phyloP scores from a whole-genome alignment of 495 filamentous ascomycete genomes.

The Amniculicola lignicola region DNA sequence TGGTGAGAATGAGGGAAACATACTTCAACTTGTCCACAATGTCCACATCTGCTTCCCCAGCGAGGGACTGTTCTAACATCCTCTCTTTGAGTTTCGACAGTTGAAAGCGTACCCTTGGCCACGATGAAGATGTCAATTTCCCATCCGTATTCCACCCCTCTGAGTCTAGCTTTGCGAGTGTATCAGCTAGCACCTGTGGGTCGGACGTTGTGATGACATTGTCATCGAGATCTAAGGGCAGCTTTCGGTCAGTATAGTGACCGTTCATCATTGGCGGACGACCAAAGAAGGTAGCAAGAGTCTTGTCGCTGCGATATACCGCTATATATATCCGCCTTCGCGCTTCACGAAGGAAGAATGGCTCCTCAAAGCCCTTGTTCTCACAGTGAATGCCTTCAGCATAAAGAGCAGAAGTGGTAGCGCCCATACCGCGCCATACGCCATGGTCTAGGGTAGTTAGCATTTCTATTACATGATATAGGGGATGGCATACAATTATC shows the following conservation, averaged over 20 bases:
- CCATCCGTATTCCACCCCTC: slow-evolving; percentile 29
- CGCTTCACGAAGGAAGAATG: slow-evolving; percentile 27
- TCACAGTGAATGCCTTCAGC: slow-evolving; percentile 31
- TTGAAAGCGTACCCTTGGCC: slow-evolving; percentile 12
- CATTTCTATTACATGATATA: neutral
- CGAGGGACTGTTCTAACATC: slow-evolving; percentile 22
- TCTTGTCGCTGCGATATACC: slow-evolving; percentile 27
- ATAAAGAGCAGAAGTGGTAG: slow-evolving; percentile 15
- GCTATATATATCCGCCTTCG: slow-evolving; percentile 21
- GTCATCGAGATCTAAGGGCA: slow-evolving; percentile 26
- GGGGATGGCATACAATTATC: slow-evolving; percentile 20
- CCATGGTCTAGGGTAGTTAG: slow-evolving; percentile 22
- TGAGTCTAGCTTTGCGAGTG: slow-evolving; percentile 13
- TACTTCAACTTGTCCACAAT: slow-evolving; percentile 15
- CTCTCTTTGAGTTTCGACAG: slow-evolving; percentile 11
- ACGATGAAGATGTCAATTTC: slow-evolving; percentile 17
- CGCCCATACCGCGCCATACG: slow-evolving; percentile 28
- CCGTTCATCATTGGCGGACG: slow-evolving; percentile 26
- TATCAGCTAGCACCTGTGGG: slow-evolving; percentile 4
- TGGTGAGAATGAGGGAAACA: neutral
- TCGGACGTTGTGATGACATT: slow-evolving; percentile 12
- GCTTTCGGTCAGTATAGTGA: slow-evolving; percentile 21
- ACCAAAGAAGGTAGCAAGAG: slow-evolving; percentile 28
- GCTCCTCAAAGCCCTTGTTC: slow-evolving; percentile 14
- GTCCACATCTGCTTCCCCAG: slow-evolving; percentile 14